phyloP scores from a whole-genome alignment of 768 basidiomycete genomes.

The Mycena vulgaris region DNA sequence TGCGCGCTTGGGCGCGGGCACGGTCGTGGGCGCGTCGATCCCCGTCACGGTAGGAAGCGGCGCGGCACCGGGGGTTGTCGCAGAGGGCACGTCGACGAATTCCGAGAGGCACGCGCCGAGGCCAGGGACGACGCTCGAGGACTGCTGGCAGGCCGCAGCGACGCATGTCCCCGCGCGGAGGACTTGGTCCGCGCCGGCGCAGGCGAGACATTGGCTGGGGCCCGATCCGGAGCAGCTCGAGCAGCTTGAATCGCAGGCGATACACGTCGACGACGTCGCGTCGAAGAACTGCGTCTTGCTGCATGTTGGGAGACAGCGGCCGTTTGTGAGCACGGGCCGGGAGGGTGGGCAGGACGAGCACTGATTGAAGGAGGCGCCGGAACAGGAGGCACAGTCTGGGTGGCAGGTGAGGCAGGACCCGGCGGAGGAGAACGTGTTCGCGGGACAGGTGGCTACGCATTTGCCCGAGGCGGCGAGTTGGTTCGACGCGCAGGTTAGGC shows the following conservation, averaged over 20 bases:
- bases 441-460: conserved; percentile 82
- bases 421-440: conserved; percentile 75
- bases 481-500: conserved; percentile 78
- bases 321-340: conserved; percentile 80
- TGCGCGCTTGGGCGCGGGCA: conserved; percentile 47
- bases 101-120: conserved; percentile 86
- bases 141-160: conserved; percentile 70
- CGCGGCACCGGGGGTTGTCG: conserved; percentile 62
- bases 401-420: conserved; percentile 83
- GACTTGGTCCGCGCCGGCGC: conserved; percentile 64
- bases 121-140: conserved; percentile 71
- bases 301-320: conserved; percentile 85
- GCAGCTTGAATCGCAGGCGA: conserved; percentile 78
- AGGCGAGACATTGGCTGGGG: conserved; percentile 69
- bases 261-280: conserved; percentile 70
- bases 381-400: conserved; percentile 86
- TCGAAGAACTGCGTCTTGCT: conserved; percentile 80
- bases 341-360: conserved; percentile 79
- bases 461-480: conserved; percentile 79
- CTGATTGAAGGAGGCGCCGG: conserved; percentile 79
- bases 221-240: conserved; percentile 74
- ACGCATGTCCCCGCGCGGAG: conserved; percentile 75
- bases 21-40: conserved; percentile 47
- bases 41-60: conserved; percentile 72
- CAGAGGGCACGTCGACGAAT: conserved; percentile 68